Evolutionary conservation across 352 stramenopile species (phyloP).

Genomic region (Globisporangium canariense): DNA sequence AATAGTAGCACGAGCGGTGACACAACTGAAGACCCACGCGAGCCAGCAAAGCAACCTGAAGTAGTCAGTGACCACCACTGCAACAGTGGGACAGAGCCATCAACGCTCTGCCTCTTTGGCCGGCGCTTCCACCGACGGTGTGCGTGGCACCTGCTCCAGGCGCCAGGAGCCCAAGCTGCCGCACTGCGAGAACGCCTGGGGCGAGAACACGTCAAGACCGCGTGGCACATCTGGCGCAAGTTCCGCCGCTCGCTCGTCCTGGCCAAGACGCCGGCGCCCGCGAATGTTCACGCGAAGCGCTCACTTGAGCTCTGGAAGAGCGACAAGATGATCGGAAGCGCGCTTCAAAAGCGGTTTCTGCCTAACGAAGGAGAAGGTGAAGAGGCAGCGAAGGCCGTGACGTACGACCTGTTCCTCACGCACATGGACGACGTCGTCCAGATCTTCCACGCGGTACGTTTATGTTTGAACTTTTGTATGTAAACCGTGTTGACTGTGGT

Average conservation of each 20-base stretch:
- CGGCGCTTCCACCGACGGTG: constrained; percentile 53
- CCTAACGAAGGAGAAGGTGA: not conserved
- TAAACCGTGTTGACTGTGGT: not conserved
- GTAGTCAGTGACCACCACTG: not conserved
- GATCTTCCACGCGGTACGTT: constrained; percentile 40
- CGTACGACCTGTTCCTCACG: constrained; percentile 41
- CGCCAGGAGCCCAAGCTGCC: not conserved
- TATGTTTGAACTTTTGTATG: not conserved
- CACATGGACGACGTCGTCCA: constrained; percentile 42
- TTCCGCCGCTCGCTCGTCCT: constrained; percentile 33
- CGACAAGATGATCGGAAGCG: constrained; percentile 54
- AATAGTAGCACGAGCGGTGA: not conserved
- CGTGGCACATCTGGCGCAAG: constrained; percentile 74
- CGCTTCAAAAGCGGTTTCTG: constrained; percentile 38
- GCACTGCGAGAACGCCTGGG: constrained; percentile 42
- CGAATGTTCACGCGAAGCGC: constrained; percentile 48
- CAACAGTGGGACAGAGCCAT: not conserved
- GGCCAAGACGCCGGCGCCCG: constrained; percentile 9
- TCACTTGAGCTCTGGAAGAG: constrained; percentile 61
- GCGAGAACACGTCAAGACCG: constrained; percentile 60
- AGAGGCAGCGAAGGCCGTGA: constrained; percentile 23
- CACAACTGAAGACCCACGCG: too few relatives aligned
- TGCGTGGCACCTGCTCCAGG: constrained; percentile 50
- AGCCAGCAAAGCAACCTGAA: not conserved
- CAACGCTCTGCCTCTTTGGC: constrained; percentile 48